Evolutionary conservation across 1,139 yeast species (phyloP).

Genomic region (Chernovozyma aurita): DNA sequence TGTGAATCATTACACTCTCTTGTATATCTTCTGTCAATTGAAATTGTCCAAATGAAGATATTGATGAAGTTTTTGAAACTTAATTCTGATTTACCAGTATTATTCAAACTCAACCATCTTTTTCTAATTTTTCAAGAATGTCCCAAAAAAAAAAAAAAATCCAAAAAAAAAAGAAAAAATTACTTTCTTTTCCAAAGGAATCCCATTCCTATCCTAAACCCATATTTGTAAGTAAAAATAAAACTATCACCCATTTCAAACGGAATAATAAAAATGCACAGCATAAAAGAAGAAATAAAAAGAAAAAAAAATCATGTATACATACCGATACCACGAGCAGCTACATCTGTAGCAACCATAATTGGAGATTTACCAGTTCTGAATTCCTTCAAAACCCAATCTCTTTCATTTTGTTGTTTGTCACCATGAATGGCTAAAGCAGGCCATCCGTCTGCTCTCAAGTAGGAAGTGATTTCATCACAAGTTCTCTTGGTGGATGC

Average conservation of each 20-base stretch:
- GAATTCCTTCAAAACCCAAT: conserved; percentile 95
- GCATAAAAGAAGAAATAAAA: conserved; percentile 12
- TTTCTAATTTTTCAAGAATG: no score
- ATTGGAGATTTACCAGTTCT: conserved; percentile 89
- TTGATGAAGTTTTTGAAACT: background rate
- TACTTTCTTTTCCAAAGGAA: background rate
- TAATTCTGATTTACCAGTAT: conserved; percentile 1
- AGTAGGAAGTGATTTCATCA: conserved; percentile 87
- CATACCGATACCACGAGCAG: conserved; percentile 99
- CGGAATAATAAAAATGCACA: conserved; percentile 2
- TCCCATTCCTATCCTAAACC: conserved; percentile 1
- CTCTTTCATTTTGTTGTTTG: conserved; percentile 96
- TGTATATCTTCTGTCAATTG: conserved; percentile 5
- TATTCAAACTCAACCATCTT: no score
- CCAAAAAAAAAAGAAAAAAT: background rate
- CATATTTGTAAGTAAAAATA: background rate
- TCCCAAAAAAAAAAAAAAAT: conserved; percentile 7
- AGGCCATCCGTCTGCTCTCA: conserved; percentile 98
- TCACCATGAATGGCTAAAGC: conserved; percentile 99
- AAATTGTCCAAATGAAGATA: conserved; percentile 6
- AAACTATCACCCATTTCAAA: background rate
- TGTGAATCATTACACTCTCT: background rate
- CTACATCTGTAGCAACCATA: conserved; percentile 99
- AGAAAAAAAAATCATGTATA: conserved; percentile 23
- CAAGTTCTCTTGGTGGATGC: conserved; percentile 97